phyloP scores from a whole-genome alignment of 208 protist species.

The Crithidia fasciculata region DNA sequence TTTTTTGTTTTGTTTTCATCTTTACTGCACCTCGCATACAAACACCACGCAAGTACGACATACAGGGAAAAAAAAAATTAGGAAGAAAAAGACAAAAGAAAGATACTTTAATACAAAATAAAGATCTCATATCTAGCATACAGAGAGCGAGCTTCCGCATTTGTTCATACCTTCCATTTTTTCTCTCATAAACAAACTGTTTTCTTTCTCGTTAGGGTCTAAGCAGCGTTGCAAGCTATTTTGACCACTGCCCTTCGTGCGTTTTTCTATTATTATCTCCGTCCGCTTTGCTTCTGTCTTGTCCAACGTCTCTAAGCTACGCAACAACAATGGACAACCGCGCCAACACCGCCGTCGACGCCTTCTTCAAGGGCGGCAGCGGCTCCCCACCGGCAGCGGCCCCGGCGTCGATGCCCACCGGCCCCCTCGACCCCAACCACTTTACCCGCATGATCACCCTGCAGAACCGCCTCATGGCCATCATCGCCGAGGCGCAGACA shows the following conservation, averaged over 20 bases:
- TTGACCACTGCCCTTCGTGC: too few species aligned
- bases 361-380: constrained; percentile 32
- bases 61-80: neutral
- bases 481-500: constrained; percentile 47
- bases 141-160: neutral
- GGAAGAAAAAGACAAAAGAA: constrained; percentile 19
- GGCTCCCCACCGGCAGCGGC: constrained; percentile 15
- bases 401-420: neutral
- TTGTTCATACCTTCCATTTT: too few species aligned
- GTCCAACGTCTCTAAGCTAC: too few species aligned
- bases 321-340: constrained; percentile 18
- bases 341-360: constrained; percentile 34
- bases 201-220: too few species aligned
- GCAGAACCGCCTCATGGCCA: constrained; percentile 47
- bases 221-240: too few species aligned
- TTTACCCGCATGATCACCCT: constrained; percentile 42
- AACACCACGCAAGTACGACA: neutral
- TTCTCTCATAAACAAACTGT: too few species aligned
- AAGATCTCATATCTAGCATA: neutral
- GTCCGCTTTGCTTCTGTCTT: too few species aligned
- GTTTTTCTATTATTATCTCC: neutral
- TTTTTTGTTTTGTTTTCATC: too few species aligned
- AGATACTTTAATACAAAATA: constrained; percentile 15
- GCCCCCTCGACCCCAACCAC: constrained; percentile 24
- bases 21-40: neutral